Base-by-base conservation (phyloP, 805 yeast species). In the Saturnispora diversa region DNA sequence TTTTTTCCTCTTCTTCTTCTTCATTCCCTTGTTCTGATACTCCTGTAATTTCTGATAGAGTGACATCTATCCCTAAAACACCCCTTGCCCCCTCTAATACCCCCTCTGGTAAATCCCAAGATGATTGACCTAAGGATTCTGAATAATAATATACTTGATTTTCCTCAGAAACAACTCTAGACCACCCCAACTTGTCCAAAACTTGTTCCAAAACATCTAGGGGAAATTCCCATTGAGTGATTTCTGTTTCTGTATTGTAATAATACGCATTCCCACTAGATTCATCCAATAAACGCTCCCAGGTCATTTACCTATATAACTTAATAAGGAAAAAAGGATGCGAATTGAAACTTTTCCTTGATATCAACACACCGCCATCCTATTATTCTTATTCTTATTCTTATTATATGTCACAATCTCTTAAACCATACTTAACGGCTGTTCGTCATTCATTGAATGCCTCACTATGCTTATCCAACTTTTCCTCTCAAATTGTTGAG, bases 391-490 rank as follows among this genome's bases (percentile, higher is more conserved):
- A 23, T 20, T 10, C 35, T 31, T 7, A n/a, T 21, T 21, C 23
- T n/a, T 5, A 22, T 10, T 24, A 29, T 4, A 46, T 46, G 98
- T 90, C 97, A 11, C 98, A 92, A 76, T 90, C 98, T 3, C 74
- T 92, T 45, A 85, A 90, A 55, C 98, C 98, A 44, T 92, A 92
- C 55, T 72, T 92, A 40, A 80, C 84, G 6, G 96, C 97, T 1
- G 98, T 92, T 28, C 81, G 97, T 61, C 75, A 82, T 42, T 86
- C 97, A 22, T 72, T 92, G 51, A 85, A 94, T 21, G 97, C 96
- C 8, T 95, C 97, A 6, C 70, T 92, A 31, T 85, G 95, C 53
- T 69, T 92, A 48, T 90, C 86, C 58, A 88, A 88, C 65, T 92
- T 92, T 59, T 82, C 97, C 24, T 92, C 97, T 7, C 96, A 90